Conservation (phyloP, 83 land plant genomes). For the Picea abies region DNA sequence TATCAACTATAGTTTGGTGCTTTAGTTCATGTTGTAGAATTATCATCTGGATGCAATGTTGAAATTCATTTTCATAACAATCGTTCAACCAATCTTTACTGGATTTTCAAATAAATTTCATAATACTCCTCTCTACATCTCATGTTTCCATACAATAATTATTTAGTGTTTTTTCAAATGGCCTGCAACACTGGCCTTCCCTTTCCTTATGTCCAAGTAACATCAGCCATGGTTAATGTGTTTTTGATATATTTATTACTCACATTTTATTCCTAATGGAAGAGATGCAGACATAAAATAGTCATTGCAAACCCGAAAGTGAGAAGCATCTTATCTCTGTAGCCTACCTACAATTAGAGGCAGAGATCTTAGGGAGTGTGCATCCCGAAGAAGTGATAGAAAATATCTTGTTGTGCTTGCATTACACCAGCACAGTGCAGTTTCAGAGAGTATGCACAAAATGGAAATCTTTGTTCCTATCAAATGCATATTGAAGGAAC, state of each 20-base stretch:
- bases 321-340: not conserved
- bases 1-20: not conserved
- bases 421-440: constrained; percentile 7
- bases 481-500: constrained; percentile 10
- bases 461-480: constrained; percentile 17
- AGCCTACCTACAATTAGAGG: not conserved
- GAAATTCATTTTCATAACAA: not conserved
- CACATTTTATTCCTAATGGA: too few species aligned
- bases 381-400: constrained; percentile 27
- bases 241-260: too few species aligned
- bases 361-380: not conserved
- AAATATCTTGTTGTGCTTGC: constrained; percentile 18
- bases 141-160: not conserved
- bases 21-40: not conserved
- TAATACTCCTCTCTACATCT: not conserved
- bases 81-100: too few species aligned
- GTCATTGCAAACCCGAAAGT: not conserved
- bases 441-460: constrained; percentile 25
- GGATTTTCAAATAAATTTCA: not conserved
- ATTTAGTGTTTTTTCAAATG: too few species aligned
- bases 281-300: not conserved
- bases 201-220: too few species aligned
- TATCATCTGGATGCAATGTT: not conserved
- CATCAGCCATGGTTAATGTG: too few species aligned
- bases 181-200: too few species aligned